Base-by-base conservation (phyloP, 1,139 yeast genomes). In the Magnusiomyces sp. region DNA sequence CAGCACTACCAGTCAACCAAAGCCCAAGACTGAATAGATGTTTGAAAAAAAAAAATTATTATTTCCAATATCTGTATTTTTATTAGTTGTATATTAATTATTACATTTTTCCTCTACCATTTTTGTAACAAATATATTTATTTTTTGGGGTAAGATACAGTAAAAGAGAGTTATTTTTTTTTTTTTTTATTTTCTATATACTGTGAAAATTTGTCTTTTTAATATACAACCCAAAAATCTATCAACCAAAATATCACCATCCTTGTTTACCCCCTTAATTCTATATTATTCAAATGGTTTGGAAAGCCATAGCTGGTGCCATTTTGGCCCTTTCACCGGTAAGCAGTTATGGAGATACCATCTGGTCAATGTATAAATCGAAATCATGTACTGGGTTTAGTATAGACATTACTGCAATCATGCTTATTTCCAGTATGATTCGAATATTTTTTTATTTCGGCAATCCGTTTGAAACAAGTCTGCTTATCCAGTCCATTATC, bases 321-420 rank as follows among this genome's bases (percentile, higher is more conserved):
- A 51, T 61, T 20, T 55, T 63, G 34, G 58, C 72, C 53, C 77
- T 84, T 63, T 77, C 90, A 14, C 97, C 97, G 2, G 63, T 89
- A 42, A 76, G 88, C 53, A 85, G 95, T 6, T 89, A 89, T 61
- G 95, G 95, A 1, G 79, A 94, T 23, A 87, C 96, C 0, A 77
- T 89, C 41, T 71, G 79, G 50, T 75, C 85, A 54, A 87, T 89
- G 14, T 75, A 80, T 58, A 71, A 74, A 47, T 76, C 77, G 42
- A 71, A 79, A 61, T 75, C 89, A 1, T 77, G 92, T 1, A 73
- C 77, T 34, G 97, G 97, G 31, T 88, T 88, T 62, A 82, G 94
- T 6, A 72, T 88, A 20, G 97, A 89, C 65, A 84, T 89, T 13
- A 89, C 96, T 67, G 92, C 90, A 14, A 86, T 95, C 10, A 88